A percentile compares a stretch with the other conserved stretches of the same genome.
Evolutionary conservation across 176 grass and related monocot genomes (phyloP).

Genomic region (Paspalum vaginatum): DNA sequence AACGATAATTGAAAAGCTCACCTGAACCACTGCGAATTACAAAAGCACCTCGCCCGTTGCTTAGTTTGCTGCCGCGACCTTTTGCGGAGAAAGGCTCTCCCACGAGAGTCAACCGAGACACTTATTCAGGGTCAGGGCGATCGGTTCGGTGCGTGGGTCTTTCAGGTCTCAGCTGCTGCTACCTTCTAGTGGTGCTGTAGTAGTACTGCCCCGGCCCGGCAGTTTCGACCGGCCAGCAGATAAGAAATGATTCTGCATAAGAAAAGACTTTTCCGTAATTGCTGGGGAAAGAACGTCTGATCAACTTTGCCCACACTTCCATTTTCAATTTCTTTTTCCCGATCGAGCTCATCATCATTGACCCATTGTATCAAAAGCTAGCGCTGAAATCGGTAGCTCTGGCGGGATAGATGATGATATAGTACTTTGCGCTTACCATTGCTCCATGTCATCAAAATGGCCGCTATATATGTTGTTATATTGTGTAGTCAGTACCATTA

Average conservation of each 20-base stretch:
- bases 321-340: neutral
- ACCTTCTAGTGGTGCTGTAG: neutral
- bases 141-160: constrained; percentile 28
- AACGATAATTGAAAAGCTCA: constrained; percentile 40
- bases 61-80: constrained; percentile 6
- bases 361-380: neutral
- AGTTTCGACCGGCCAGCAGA: constrained; percentile 10
- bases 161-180: neutral
- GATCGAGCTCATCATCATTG: neutral
- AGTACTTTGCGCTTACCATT: neutral
- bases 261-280: neutral
- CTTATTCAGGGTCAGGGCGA: constrained; percentile 10
- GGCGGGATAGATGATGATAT: neutral
- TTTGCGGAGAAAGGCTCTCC: constrained; percentile 18
- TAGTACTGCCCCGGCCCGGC: neutral
- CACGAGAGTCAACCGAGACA: constrained; percentile 28
- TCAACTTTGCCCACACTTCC: neutral
- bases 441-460: neutral
- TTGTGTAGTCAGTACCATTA: neutral
- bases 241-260: constrained; percentile 16
- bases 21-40: constrained; percentile 34
- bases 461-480: neutral
- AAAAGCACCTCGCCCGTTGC: constrained; percentile 1
- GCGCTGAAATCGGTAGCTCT: neutral
- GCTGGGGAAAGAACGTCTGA: neutral